Base-by-base conservation (phyloP, 2,329 filamentous ascomycete species). In the Colletotrichum scovillei region DNA sequence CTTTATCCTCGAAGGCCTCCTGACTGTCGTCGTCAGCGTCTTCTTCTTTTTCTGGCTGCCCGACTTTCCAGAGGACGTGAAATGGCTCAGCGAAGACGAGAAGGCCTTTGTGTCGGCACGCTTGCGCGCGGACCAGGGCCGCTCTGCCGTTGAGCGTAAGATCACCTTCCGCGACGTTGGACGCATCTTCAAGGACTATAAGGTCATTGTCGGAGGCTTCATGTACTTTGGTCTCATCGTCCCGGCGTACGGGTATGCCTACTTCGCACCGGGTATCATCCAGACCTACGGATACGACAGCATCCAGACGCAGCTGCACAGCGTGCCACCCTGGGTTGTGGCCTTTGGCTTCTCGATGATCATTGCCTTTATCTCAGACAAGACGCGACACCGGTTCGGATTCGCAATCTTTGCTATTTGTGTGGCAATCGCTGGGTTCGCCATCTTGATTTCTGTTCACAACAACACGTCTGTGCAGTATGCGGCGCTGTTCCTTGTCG, bases 181-280 rank as follows among this genome's bases (percentile, higher is more conserved):
- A 22, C 83, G 82, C 24, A 91, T 94, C 24, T 89, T 95, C 84
- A 92, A 91, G 78, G 93, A 96, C 81, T 91, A 87, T 83, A 94
- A 94, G 81, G 88, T 95, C 77, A 89, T 94, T 77, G 81, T 95
- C 16, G 93, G 92, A 57, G 93, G 92, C 0, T 87, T 95, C 81
- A 95, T 95, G 93, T 96, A 95, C 82, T 92, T 95, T 77, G 93
- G 93, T 12, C 86, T 95, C 73, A 91, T 95, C 76, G 92, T 95
- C 1, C 92, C 93, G 0, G 93, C 92, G 5, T 95, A 95, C 79
- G 88, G 92, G 77, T 95, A 94, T 78, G 93, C 93, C 58, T 95
- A 93, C 84, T 95, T 95, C 78, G 88, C 92, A 2, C 92, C 93
- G 0, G 89, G 90, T 52, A 95, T 95, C 79, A 90, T 95, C 79